Base-by-base conservation (phyloP, 2,329 filamentous ascomycete genomes). In the Monosporascus sp. region DNA sequence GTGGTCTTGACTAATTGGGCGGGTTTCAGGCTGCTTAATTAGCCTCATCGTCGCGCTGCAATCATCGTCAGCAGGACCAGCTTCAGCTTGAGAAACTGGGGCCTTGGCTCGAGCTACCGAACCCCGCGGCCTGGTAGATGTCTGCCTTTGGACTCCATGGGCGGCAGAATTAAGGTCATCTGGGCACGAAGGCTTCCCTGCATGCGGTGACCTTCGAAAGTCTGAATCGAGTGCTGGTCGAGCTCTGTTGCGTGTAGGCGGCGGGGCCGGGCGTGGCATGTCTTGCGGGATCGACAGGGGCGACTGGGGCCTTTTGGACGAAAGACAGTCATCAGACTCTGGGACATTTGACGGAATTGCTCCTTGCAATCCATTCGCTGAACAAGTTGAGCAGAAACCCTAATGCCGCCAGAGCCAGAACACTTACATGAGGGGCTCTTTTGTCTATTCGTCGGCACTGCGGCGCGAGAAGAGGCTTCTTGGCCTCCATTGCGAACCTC, bases 1-100 rank as follows among this genome's bases (percentile, higher is more conserved):
- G 60, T 96, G 88, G 1, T 91, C 86, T 56, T 90, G 86, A 0
- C 85, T 86, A 7, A 94, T 91, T 0, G 84, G 80, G 0, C 85
- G 72, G 4, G 65, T 69, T 28, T 66, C 61, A 0, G 65, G 64
- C 48, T 66, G 60, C 40, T 61, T 63, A 9, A 68, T 62, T 15
- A 65, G 55, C 7, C 46, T 38, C 22, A 22, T 41, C 48, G 57
- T 52, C 51, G 7, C 2, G 7, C 8, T 28, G 26, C 26, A 8
- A 9, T 62, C 55, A 41, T 47, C 51, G 2, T 55, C 56, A 46
- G 56, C 54, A 22, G 55, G 52, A 17, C 35, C 35, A 3, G 41
- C 26, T 1, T 69, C 59, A 15, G 40, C 22, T 20, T 38, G 15
- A 4, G 37, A 15, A 2, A n/a, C 15, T n/a, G 37, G 14, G 5